Base-by-base conservation (phyloP, 225 moss, liverwort and hornwort species). In the Straminergon stramineum region DNA sequence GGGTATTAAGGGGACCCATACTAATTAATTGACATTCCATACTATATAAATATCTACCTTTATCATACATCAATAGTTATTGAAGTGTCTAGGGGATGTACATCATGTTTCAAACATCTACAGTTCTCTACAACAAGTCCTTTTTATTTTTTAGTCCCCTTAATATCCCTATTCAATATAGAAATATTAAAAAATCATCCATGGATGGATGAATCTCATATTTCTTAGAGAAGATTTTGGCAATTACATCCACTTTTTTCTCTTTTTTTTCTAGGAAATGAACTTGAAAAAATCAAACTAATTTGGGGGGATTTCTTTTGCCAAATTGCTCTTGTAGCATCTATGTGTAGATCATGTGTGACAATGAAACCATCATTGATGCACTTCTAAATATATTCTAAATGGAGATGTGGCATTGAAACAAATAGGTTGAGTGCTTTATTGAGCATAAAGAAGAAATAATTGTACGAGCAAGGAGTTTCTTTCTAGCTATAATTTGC, bases 281-380 rank as follows among this genome's bases (percentile, higher is more conserved):
- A 48, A 48, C 48, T 48, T 2, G 13, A 15, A 41, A 39, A 27
- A 41, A 70, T 24, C 1, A 73, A 0, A 73, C 5, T 43, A 17
- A 73, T 17, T 27, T 5, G 15, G 22, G 7, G 0, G 4, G 13
- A 6, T 1, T 37, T 12, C 11, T 27, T 12, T 51, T 19, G 2
- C 4, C 7, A 51, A 0, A 32, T 20, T 76, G 20, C 1, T 76
- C 8, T 51, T 19, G 32, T 32, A 0, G 8, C 3, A 0, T 7
- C 3, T 2, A 20, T 75, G 11, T 51, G 1, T 11, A 75, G 32
- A 75, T 75, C 7, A 13, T 75, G 3, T 76, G 34, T 4, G 2
- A 76, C 2, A 13, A 13, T 34, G 13, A 52, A 28, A 32, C 2
- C 7, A 2, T 20, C 13, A 8, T 34, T 52, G 21, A 45, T 74